Evolutionary conservation across 225 moss, liverwort and hornwort species (phyloP).

Genomic region (Physcomitrellopsis africana): DNA sequence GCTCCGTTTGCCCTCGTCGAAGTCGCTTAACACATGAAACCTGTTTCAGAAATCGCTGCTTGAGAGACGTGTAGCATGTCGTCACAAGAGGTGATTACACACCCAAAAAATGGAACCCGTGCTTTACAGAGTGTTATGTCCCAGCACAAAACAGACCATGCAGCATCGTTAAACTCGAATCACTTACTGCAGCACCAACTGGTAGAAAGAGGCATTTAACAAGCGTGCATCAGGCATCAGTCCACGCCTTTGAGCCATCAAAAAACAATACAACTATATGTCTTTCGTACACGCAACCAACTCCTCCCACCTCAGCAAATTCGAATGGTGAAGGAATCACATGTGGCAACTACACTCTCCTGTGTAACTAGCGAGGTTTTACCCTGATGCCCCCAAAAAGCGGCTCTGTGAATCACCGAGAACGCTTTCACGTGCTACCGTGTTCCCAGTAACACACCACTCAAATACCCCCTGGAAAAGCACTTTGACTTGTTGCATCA

Average conservation of each 20-base stretch:
- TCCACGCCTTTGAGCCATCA: slow-evolving; percentile 3
- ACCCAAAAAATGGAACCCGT: not conserved
- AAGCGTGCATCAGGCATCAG: slow-evolving; percentile 15
- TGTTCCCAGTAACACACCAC: not conserved
- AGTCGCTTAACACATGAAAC: slow-evolving; percentile 88
- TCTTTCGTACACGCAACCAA: not conserved
- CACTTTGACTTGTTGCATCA: not conserved
- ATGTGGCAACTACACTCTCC: not conserved
- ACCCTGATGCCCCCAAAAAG: not conserved
- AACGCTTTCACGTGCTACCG: slow-evolving; percentile 19
- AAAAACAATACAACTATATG: not conserved
- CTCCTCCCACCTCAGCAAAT: not conserved
- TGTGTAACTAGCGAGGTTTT: not conserved
- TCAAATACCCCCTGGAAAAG: not conserved
- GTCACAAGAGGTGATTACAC: slow-evolving; percentile 14
- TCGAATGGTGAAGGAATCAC: not conserved
- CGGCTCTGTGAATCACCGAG: slow-evolving; percentile 7
- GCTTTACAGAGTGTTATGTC: not conserved
- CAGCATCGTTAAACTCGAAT: not conserved
- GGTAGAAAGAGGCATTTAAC: not conserved
- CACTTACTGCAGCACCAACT: slow-evolving; percentile 21
- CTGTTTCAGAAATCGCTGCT: slow-evolving; percentile 42
- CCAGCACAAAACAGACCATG: slow-evolving; percentile 1
- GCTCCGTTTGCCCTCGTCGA: slow-evolving; percentile 96
- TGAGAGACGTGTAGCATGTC: slow-evolving; percentile 31